Conservation (phyloP, 805 yeast genomes). For the Suhomyces tanzawaensis region DNA sequence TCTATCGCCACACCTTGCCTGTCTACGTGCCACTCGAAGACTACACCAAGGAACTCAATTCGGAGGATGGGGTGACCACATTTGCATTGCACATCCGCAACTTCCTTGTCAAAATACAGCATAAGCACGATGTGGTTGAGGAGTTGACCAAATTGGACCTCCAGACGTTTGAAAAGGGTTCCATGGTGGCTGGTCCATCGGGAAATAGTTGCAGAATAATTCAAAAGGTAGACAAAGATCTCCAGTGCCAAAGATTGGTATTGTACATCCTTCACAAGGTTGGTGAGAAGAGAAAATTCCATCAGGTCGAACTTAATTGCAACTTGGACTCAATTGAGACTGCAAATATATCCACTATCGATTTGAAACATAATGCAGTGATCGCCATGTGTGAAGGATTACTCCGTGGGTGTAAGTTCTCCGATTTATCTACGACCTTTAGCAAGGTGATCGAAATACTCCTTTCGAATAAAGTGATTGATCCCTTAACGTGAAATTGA, state of each 20-base stretch:
- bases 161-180: constrained; percentile 8
- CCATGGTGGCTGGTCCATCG: constrained; percentile 1
- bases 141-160: constrained; percentile 10
- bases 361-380: constrained; percentile 2
- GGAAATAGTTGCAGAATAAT: constrained; percentile 9
- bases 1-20: constrained; percentile 38
- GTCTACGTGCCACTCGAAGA: constrained; percentile 26
- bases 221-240: constrained; percentile 20
- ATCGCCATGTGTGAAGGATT: constrained; percentile 13
- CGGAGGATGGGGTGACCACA: constrained; percentile 9
- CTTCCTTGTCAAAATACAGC: constrained; percentile 24
- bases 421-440: constrained; percentile 16
- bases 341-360: constrained; percentile 7
- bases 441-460: constrained; percentile 11
- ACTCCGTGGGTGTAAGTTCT: constrained; percentile 13
- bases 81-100: constrained; percentile 25
- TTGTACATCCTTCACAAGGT: constrained; percentile 7
- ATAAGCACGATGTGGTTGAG: constrained; percentile 31
- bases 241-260: constrained; percentile 23
- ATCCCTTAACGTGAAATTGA: neutral
- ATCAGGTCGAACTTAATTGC: constrained; percentile 21
- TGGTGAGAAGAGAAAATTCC: neutral
- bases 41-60: constrained; percentile 11
- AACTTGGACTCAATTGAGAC: constrained; percentile 16
- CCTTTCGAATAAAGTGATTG: neutral